Evolutionary conservation across 352 stramenopile genomes (phyloP), one percentile per base, ranked within the genome.

Genomic region (Thraustotheca clavata): DNA sequence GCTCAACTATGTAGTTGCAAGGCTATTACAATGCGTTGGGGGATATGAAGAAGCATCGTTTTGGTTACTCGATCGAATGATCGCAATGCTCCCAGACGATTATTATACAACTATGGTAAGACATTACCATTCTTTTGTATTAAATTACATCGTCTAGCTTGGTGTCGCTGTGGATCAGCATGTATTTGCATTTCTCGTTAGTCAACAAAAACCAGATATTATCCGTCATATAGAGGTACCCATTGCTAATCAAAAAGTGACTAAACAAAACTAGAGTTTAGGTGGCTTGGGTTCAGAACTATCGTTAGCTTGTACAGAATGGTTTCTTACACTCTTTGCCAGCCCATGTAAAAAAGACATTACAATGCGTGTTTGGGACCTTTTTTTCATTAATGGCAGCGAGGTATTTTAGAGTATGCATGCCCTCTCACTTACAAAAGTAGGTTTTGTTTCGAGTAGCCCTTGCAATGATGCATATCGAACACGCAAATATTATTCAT

Each of bases 31-130:
- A 47, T 83, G 77, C 62, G 41, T 91, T 24, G 69, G 68, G 26
- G 82, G 94, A 67, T 49, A 74, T 29, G 68, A 71, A 29, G 83
- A 91, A 70, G 76, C 88, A 67, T 71, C 79, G 9, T 96, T 95
- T 49, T 95, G 84, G 67, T 72, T 96, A 38, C 76, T 96, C 16
- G 76, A 79, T 34, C 84, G 84, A 59, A 84, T 96, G 70, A 73
- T 92, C 27, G 69, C 71, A 31, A 69, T 93, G 26, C 79, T 93
- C 0, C 86, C 86, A 3, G 83, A 93, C 11, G 86, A 95, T 62
- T 95, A 93, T 48, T 95, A 92, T 68, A 91, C 86, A 20, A 90
- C 82, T 4, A 95, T 95, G 86, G 83, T 90, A 49, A 52, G 78
- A n/a, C 68, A 1, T 29, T 16, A 43, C 38, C 38, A 52, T 52